Evolutionary conservation across 305 asterid species (phyloP), one percentile per base, ranked within the genome.

Genomic region (Fraxinus sp.): DNA sequence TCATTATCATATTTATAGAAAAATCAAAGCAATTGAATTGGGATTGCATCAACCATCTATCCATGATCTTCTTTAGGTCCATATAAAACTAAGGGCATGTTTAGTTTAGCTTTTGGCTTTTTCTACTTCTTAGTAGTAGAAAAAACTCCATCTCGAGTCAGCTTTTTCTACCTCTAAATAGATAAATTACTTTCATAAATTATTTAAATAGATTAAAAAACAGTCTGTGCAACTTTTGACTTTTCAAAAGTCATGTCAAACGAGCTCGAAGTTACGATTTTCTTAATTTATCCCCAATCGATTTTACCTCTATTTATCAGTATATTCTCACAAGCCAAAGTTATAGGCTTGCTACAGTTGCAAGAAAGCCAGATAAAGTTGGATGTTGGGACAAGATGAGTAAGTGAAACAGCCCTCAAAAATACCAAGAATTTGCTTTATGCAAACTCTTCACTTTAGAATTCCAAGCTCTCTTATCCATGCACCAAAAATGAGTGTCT

Each of bases 341-440:
- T 80, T 35, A 6, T 32, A 75, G 81, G 92, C 82, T 90, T 90
- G 89, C 89, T 80, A 89, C 89, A 87, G 91, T 83, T 82, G 81
- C 88, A 90, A 89, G 96, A 90, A 90, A 92, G 91, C 89, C 82
- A 85, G 83, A 91, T 88, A 91, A 89, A 92, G 93, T 86, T 74
- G 83, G 73, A 79, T 76, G 83, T 86, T 90, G 90, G 90, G 86
- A 44, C 59, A 82, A 84, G 81, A 87, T 86, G 88, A 86, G 84
- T 68, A 84, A 85, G 83, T 13, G 88, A 66, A 78, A 84, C 85
- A 77, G 73, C 87, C 74, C 84, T 76, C 49, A 84, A 81, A 84
- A 90, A 87, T 82, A 82, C 84, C 89, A 86, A 86, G 88, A 76
- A 85, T 74, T 84, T 91, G 92, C 98, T 93, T 94, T 94, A 87